Base-by-base conservation (phyloP, 1,284 basidiomycete genomes). In the Trametes hirsuta region DNA sequence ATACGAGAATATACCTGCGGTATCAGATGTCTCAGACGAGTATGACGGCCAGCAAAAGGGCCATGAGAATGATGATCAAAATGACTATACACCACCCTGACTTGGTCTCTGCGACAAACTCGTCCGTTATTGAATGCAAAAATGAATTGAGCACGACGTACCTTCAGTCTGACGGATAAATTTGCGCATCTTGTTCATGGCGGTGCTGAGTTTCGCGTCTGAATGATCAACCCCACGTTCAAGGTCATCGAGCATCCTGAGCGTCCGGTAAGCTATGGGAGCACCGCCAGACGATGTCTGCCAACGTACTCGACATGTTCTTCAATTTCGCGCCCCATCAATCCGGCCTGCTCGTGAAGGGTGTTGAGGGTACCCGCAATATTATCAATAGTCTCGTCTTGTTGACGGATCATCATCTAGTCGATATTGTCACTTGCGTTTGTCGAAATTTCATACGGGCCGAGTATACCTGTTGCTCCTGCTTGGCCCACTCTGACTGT, bases 321-420 rank as follows among this genome's bases (percentile, higher is more conserved):
- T 4, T 74, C 78, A 47, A 97, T 92, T 72, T 97, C 95, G 53
- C 85, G 86, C 0, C 95, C 95, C 84, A 97, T 97, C 44, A 97
- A 77, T 5, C 90, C 91, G 0, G 95, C 95, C 75, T 97, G 95
- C 64, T 92, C 87, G 0, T 90, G 87, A 12, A 97, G 77, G 1
- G 88, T 94, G 55, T 73, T 85, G 44, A 97, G 74, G 0, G 95
- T 94, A 0, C 94, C 93, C 0, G 90, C 84, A 68, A 97, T 95
- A 0, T 89, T 84, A 46, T 90, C 87, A 61, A 97, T 87, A 0
- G 94, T 90, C 48, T 86, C 82, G 71, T 97, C 95, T 79, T 97
- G 95, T 68, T 92, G 85, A 47, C 82, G 83, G 44, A 97, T 86
- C 75, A 96, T 86, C 72, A 94, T 84, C 91, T 95, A 63, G 54